Evolutionary conservation across 805 yeast species (phyloP).

Genomic region (Candida montana): DNA sequence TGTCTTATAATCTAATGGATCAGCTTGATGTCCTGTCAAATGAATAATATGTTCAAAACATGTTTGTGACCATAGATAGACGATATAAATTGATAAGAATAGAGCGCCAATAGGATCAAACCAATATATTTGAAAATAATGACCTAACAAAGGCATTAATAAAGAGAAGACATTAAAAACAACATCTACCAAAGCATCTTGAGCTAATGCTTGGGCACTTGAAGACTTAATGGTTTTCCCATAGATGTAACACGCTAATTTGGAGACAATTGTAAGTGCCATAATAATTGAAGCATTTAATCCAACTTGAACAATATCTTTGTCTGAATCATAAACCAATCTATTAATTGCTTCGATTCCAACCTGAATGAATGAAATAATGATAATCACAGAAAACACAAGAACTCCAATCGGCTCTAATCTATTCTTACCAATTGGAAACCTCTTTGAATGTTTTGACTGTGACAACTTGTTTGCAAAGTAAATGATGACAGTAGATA

Average conservation of each 20-base stretch:
- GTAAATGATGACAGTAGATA: conserved; percentile 70
- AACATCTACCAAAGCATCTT: conserved; percentile 76
- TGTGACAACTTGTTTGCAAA: conserved; percentile 48
- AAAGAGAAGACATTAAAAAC: conserved; percentile 69
- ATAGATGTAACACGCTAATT: conserved; percentile 58
- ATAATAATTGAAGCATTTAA: conserved; percentile 50
- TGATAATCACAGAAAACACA: conserved; percentile 65
- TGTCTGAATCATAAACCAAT: conserved; percentile 34
- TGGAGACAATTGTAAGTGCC: conserved; percentile 55
- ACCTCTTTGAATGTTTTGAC: conserved; percentile 41
- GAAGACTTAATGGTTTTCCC: conserved; percentile 56
- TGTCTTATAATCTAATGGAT: conserved; percentile 55
- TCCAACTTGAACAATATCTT: conserved; percentile 43
- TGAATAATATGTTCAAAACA: conserved; percentile 71
- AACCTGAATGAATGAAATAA: conserved; percentile 67
- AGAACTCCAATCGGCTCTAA: conserved; percentile 76
- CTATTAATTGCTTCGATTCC: conserved; percentile 55
- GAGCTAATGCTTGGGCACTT: conserved; percentile 73
- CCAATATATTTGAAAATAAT: conserved; percentile 55
- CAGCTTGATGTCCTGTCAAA: conserved; percentile 69
- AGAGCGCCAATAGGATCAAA: conserved; percentile 73
- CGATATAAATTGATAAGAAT: conserved; percentile 53
- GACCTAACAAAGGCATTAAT: conserved; percentile 62
- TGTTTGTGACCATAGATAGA: conserved; percentile 55
- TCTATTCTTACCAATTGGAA: conserved; percentile 69